These are phyloP conservation scores for Pyrus hybrid DNA, from an alignment of 331 rosid species.

Conservation along the genomic window DNA sequence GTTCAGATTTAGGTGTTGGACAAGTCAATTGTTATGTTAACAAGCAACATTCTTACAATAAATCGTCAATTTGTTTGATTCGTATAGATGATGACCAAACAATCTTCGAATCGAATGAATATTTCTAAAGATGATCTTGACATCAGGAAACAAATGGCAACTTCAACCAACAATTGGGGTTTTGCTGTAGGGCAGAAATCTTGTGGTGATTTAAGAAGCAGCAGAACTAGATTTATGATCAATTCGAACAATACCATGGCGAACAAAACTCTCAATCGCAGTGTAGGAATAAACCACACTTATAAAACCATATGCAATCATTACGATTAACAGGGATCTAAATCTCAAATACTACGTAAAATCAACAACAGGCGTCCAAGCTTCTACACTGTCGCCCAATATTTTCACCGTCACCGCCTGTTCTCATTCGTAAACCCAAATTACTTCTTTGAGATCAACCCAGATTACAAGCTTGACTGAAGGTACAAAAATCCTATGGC, in stretches of 20 bases:
- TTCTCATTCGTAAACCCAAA: not conserved
- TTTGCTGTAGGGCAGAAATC: no score
- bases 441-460: not conserved
- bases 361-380: not conserved
- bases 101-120: no score
- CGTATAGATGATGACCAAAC: no score
- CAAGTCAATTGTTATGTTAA: no score
- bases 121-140: no score
- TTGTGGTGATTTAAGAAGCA: not conserved
- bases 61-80: no score
- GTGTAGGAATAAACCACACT: not conserved
- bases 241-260: not conserved
- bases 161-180: no score
- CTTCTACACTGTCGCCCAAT: not conserved
- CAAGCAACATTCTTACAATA: no score
- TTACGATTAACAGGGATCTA: not conserved
- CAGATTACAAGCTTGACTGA: not conserved
- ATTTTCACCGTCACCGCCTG: not conserved
- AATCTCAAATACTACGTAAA: not conserved
- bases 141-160: no score
- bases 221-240: not conserved
- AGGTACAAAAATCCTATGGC: slow-evolving; percentile 12
- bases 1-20: no score
- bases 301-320: not conserved
- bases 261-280: no score